Conservation (phyloP, 2,329 filamentous ascomycete species). For the Ophiostoma tasmaniense region DNA sequence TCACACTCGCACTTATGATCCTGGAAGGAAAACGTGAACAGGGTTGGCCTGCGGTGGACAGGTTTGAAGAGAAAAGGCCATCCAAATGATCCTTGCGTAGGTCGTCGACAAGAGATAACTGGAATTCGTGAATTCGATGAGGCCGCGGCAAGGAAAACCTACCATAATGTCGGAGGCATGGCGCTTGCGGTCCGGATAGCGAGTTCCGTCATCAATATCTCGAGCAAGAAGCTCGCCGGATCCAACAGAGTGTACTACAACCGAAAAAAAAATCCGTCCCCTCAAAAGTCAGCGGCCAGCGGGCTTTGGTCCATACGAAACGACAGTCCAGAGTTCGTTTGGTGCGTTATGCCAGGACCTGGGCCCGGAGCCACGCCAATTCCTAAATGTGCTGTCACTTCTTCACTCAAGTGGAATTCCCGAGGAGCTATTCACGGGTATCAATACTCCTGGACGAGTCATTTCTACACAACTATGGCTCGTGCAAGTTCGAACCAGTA, state of each 20-base stretch:
- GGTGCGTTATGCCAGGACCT: background rate
- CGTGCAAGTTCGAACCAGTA: background rate
- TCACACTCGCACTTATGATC: too few relatives aligned
- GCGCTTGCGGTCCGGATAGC: background rate
- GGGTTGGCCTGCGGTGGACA: too few relatives aligned
- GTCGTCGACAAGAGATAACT: too few relatives aligned
- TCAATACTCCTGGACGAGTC: background rate
- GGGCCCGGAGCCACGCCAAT: background rate
- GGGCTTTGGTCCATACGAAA: background rate
- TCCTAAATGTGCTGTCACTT: background rate
- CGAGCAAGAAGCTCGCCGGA: background rate
- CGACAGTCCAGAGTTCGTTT: background rate
- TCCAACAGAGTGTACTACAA: background rate
- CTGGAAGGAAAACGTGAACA: too few relatives aligned
- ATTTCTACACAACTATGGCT: background rate
- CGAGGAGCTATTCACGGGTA: background rate
- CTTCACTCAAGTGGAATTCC: background rate
- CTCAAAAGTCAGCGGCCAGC: too few relatives aligned
- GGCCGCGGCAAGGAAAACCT: background rate
- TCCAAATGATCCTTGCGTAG: background rate
- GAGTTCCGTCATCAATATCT: background rate
- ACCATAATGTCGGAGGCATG: background rate
- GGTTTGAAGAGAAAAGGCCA: background rate
- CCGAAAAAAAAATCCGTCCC: background rate
- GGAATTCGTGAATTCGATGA: too few relatives aligned